Evolutionary conservation across 176 grass and related monocot species (phyloP).

Genomic region (Bromus sterilis): DNA sequence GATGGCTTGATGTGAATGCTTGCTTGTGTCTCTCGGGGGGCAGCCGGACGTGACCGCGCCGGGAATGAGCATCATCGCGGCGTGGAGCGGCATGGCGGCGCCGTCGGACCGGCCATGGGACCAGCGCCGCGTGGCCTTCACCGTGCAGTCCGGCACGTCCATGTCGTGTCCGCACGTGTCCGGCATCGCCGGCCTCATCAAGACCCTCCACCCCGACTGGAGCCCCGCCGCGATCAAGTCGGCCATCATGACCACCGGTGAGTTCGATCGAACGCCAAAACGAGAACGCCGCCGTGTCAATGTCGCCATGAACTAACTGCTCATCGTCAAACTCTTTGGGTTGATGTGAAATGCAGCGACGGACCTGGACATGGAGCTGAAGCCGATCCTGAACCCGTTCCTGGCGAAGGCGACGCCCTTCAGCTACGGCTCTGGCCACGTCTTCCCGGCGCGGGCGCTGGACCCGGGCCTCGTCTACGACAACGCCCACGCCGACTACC

Average conservation of each 20-base stretch:
- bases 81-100: conserved; percentile 20
- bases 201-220: conserved; percentile 56
- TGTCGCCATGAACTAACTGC: no score
- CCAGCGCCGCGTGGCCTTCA: conserved; percentile 41
- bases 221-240: conserved; percentile 63
- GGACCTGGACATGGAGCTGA: conserved; percentile 17
- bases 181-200: conserved; percentile 54
- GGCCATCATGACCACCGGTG: conserved; percentile 75
- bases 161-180: conserved; percentile 80
- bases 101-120: conserved; percentile 22
- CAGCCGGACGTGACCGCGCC: conserved; percentile 73
- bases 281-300: no score
- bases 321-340: not conserved
- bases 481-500: conserved; percentile 35
- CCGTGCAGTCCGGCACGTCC: conserved; percentile 49
- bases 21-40: not conserved
- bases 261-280: not conserved
- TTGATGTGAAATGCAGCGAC: conserved; percentile 19
- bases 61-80: conserved; percentile 43
- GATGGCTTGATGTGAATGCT: not conserved
- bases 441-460: conserved; percentile 38
- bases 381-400: conserved; percentile 25
- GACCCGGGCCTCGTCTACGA: conserved; percentile 85
- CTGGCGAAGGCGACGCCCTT: conserved; percentile 45
- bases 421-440: conserved; percentile 54